These are phyloP conservation scores for Skeletonema tropicum DNA, from an alignment of 108 stramenopile genomes.

Conservation along the genomic window DNA sequence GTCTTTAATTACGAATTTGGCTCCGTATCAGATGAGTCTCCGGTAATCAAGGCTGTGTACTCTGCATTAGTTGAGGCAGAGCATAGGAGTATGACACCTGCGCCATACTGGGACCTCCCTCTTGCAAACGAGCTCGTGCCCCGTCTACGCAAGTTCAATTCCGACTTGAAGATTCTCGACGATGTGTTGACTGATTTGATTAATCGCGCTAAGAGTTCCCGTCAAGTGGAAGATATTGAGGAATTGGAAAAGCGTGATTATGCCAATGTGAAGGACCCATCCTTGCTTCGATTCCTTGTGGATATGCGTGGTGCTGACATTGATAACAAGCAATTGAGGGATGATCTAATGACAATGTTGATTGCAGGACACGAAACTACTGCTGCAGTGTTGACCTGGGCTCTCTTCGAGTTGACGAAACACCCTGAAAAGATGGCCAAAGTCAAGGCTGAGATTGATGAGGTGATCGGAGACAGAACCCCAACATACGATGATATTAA, in stretches of 20 bases:
- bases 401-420: slow-evolving; percentile 91
- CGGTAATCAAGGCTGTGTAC: slow-evolving; percentile 94
- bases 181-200: slow-evolving; percentile 91
- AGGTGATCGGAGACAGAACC: slow-evolving; percentile 85
- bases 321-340: slow-evolving; percentile 91
- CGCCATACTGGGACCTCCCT: slow-evolving; percentile 96
- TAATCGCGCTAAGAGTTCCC: slow-evolving; percentile 74
- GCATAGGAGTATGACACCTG: slow-evolving; percentile 93
- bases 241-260: slow-evolving; percentile 91
- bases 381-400: slow-evolving; percentile 95
- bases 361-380: slow-evolving; percentile 99
- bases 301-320: slow-evolving; percentile 95
- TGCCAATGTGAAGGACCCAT: slow-evolving; percentile 88
- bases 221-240: slow-evolving; percentile 88
- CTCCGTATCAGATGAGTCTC: slow-evolving; percentile 82
- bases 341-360: slow-evolving; percentile 98
- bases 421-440: slow-evolving; percentile 81
- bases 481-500: slow-evolving; percentile 88
- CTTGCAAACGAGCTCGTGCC: slow-evolving; percentile 92
- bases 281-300: slow-evolving; percentile 93
- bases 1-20: slow-evolving; percentile 98
- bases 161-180: slow-evolving; percentile 88
- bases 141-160: slow-evolving; percentile 89
- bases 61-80: slow-evolving; percentile 93
- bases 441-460: slow-evolving; percentile 85